These are phyloP conservation scores for Penicillium canariense DNA, from an alignment of 495 filamentous ascomycete genomes.

Conservation along the genomic window DNA sequence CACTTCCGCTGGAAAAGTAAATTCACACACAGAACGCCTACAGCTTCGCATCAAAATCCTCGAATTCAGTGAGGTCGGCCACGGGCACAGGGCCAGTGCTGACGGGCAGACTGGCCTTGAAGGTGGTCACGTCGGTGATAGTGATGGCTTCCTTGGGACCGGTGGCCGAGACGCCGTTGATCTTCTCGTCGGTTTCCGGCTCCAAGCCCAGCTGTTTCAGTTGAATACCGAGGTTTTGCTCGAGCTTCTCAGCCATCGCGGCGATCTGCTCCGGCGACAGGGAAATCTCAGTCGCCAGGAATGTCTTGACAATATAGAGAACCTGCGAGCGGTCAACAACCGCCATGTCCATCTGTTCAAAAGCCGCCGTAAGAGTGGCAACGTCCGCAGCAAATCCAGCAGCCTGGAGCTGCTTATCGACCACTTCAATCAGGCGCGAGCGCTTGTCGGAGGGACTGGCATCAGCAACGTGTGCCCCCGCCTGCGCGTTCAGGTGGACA, in stretches of 20 bases:
- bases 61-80: slow-evolving; percentile 74
- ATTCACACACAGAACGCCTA: slow-evolving; percentile 33
- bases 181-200: slow-evolving; percentile 24
- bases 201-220: slow-evolving; percentile 41
- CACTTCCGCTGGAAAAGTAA: slow-evolving; percentile 6
- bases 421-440: slow-evolving; percentile 45
- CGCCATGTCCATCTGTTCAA: slow-evolving; percentile 48
- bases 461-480: slow-evolving; percentile 37
- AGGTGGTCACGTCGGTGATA: slow-evolving; percentile 73
- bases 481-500: slow-evolving; percentile 78
- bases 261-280: slow-evolving; percentile 42
- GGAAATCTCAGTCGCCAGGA: slow-evolving; percentile 48
- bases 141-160: slow-evolving; percentile 35
- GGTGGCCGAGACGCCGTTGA: slow-evolving; percentile 31
- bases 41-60: slow-evolving; percentile 77
- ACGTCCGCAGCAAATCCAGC: slow-evolving; percentile 47
- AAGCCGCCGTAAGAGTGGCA: slow-evolving; percentile 39
- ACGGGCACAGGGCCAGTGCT: slow-evolving; percentile 69
- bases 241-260: slow-evolving; percentile 45
- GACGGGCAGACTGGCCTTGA: slow-evolving; percentile 67
- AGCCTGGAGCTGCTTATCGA: slow-evolving; percentile 52
- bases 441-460: slow-evolving; percentile 51
- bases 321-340: slow-evolving; percentile 43
- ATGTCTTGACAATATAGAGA: slow-evolving; percentile 42
- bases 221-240: slow-evolving; percentile 38